Base-by-base conservation (phyloP, 2,329 filamentous ascomycete species). In the Alternaria gansuensis region DNA sequence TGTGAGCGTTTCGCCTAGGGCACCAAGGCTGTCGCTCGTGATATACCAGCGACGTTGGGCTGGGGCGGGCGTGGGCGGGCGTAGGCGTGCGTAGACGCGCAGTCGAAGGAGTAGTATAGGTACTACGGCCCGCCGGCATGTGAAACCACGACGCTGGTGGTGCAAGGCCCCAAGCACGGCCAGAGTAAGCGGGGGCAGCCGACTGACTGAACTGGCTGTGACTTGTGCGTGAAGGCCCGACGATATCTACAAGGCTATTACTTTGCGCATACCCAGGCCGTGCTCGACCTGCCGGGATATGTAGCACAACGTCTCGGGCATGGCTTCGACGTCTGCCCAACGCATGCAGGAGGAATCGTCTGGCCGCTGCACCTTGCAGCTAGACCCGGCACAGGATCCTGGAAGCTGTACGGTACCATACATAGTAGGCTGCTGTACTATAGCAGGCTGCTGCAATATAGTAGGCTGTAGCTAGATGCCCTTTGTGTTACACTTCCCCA, bases 31-130 rank as follows among this genome's bases (percentile, higher is more conserved):
- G 57, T 52, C 53, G 51, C 54, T 49, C 61, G 64, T 65, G 64
- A 66, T 66, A 65, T 64, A 65, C 60, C 54, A 62, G 48, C 41
- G 49, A 56, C 58, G 59, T 68, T 65, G 66, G 66, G 64, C 62
- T 64, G 65, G 63, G 60, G 57, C 60, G 53, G 17, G 17, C 17
- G 17, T 17, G 2, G 17, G 17, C 4, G 8, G 21, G 37, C 37
- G 37, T 55, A 59, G 60, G 57, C 60, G 59, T 50, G 57, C 60
- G 59, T 50, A 31, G 58, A 58, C 58, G 60, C 60, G 63, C 61
- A 62, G 56, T 34, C 36, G 34, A 51, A 49, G 39, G 54, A 54
- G 59, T 57, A 49, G 37, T 53, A 17, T 17, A 17, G 17, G 17
- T 17, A 53, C 56, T 57, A 62, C 60, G 59, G 66, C 60, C 60